Evolutionary conservation across 352 stramenopile genomes (phyloP).

Genomic region (Phytophthora ramorum): DNA sequence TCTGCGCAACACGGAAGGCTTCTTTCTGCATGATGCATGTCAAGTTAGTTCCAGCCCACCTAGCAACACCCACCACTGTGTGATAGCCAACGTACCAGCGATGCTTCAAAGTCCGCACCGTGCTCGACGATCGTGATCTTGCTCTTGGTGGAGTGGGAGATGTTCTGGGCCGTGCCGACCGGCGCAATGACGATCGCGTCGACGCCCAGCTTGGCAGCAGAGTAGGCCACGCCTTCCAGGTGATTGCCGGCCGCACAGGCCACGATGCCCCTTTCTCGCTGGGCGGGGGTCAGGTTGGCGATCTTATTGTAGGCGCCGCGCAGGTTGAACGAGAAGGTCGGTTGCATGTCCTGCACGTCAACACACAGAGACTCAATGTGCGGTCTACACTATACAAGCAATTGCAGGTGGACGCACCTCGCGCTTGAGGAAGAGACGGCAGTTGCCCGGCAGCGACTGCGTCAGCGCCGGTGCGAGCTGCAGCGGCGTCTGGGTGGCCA

Average conservation of each 20-base stretch:
- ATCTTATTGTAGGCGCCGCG: slow-evolving; percentile 99
- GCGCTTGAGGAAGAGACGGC: slow-evolving; percentile 91
- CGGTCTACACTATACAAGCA: background rate
- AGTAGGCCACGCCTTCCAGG: slow-evolving; percentile 96
- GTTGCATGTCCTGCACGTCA: slow-evolving; percentile 91
- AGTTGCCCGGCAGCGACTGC: slow-evolving; percentile 58
- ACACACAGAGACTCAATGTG: slow-evolving; percentile 4
- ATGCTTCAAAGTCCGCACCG: slow-evolving; percentile 97
- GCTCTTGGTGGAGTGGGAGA: slow-evolving; percentile 55
- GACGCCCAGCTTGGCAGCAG: slow-evolving; percentile 92
- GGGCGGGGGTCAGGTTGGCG: slow-evolving; percentile 85
- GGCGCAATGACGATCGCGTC: slow-evolving; percentile 98
- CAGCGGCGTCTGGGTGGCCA: slow-evolving; percentile 80
- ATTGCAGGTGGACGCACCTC: slow-evolving; percentile 61
- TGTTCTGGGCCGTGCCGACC: slow-evolving; percentile 94
- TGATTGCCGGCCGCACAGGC: slow-evolving; percentile 94
- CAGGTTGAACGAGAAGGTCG: slow-evolving; percentile 99
- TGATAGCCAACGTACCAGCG: slow-evolving; percentile 53
- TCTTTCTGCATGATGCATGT: slow-evolving; percentile 65
- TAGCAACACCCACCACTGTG: background rate
- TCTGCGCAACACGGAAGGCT: slow-evolving; percentile 90
- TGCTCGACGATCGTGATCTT: slow-evolving; percentile 95
- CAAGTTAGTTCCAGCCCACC: background rate
- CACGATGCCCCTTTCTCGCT: slow-evolving; percentile 85
- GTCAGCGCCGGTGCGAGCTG: slow-evolving; percentile 63